Evolutionary conservation across 345 rosid species (phyloP), one percentile per base, ranked within the genome.

Genomic region (Nasturtium officinale): DNA sequence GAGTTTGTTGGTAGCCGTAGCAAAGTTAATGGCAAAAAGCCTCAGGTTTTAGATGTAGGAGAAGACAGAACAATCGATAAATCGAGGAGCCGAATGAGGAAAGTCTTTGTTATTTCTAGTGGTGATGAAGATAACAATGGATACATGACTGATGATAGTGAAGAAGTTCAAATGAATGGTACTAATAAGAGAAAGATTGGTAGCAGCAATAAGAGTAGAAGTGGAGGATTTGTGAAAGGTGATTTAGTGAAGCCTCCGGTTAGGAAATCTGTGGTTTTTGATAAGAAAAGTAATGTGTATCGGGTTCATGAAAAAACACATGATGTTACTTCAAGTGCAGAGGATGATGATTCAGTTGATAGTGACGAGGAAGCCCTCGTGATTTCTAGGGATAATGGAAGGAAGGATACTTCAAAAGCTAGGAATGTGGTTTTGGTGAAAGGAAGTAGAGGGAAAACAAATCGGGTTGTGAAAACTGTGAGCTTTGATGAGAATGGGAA

Each of bases 231-330:
- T 58, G 52, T 78, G 60, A 80, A 80, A 67, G 54, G 72, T 46
- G 72, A 45, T 52, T 40, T 25, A 17, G 77, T 42, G 82, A 82
- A 82, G 62, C 81, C 82, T 29, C 81, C 76, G 30, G 86, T 73
- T 76, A 84, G 80, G 79, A 88, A 81, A 78, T 72, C 42, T 56
- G 82, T 87, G 57, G 85, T 83, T 38, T 83, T 86, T 61, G 85
- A 79, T 5, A 88, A 87, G 76, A 79, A 85, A 48, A 86, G 85
- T 75, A 80, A 84, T 79, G 77, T 77, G 52, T 79, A 67, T 77
- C 78, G 72, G 77, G 50, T 84, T 11, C 73, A 73, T 74, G 76
- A 77, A 18, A 72, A 71, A 13, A 57, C 32, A 1, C 64, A 51
- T 16, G 88, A 83, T 50, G 25, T 69, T 1, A 65, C 67, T 75